phyloP scores from a whole-genome alignment of 768 basidiomycete species.

The Kwoniella heveanensis region DNA sequence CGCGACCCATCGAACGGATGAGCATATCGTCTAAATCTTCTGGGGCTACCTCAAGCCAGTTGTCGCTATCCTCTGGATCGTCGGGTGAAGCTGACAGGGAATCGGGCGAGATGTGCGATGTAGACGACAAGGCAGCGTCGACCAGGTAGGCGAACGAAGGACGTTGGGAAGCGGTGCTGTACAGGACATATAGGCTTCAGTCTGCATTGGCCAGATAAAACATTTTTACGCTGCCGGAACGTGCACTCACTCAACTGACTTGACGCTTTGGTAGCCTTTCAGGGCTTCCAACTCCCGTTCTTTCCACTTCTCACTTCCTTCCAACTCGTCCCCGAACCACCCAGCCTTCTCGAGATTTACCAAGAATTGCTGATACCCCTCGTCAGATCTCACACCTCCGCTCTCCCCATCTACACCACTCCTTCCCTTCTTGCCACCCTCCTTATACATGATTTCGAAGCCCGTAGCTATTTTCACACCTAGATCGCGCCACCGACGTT shows the following conservation, averaged over 20 bases:
- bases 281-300: slow-evolving; percentile 72
- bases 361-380: slow-evolving; percentile 63
- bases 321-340: slow-evolving; percentile 76
- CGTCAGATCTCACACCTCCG: slow-evolving; percentile 23
- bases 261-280: slow-evolving; percentile 65
- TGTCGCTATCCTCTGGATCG: slow-evolving; percentile 69
- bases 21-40: slow-evolving; percentile 76
- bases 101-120: slow-evolving; percentile 39
- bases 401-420: slow-evolving; percentile 50
- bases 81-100: slow-evolving; percentile 34
- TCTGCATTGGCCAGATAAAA: no score
- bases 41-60: slow-evolving; percentile 81
- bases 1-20: slow-evolving; percentile 59
- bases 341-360: slow-evolving; percentile 65
- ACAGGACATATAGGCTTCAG: neutral
- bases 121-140: slow-evolving; percentile 65
- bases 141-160: slow-evolving; percentile 76
- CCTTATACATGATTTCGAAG: slow-evolving; percentile 94
- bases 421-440: slow-evolving; percentile 60
- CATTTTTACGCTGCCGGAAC: no score
- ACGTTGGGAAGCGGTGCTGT: slow-evolving; percentile 64
- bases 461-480: slow-evolving; percentile 98
- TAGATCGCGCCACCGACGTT: slow-evolving; percentile 77
- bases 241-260: slow-evolving; percentile 71
- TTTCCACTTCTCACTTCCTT: slow-evolving; percentile 78